Percentiles rank a stretch among this genome's conserved stretches.
phyloP scores from a whole-genome alignment of 1,284 basidiomycete species.

The Ceratobasidium sp. region DNA sequence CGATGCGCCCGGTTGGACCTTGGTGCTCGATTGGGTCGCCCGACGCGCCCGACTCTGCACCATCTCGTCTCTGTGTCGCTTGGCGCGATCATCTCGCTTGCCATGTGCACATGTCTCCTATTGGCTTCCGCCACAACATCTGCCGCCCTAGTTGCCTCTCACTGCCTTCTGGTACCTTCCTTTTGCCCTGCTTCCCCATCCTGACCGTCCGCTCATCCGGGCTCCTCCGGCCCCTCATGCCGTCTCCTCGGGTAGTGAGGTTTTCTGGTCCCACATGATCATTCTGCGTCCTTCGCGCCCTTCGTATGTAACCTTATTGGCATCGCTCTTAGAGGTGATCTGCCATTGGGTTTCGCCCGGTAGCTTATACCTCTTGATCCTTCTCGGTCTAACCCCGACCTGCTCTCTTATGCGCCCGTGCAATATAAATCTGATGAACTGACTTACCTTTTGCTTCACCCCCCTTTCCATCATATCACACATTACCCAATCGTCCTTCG shows the following conservation, averaged over 20 bases:
- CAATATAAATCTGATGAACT: constrained; percentile 40
- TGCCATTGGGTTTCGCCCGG: constrained; percentile 14
- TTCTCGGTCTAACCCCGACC: constrained; percentile 30
- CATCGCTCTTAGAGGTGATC: constrained; percentile 13
- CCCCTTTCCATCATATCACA: constrained; percentile 31
- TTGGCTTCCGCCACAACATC: constrained; percentile 28
- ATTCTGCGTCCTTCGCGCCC: constrained; percentile 28
- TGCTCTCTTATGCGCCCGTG: constrained; percentile 13
- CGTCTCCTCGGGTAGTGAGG: constrained; percentile 16
- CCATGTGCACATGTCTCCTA: constrained; percentile 30
- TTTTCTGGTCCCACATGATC: constrained; percentile 35
- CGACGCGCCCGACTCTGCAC: constrained; percentile 30
- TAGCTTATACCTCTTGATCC: constrained; percentile 14
- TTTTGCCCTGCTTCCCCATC: constrained; percentile 25
- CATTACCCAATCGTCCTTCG: constrained; percentile 26
- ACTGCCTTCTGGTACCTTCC: constrained; percentile 34
- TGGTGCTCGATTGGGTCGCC: constrained; percentile 4
- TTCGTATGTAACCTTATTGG: constrained; percentile 38
- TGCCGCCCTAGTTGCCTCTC: constrained; percentile 28
- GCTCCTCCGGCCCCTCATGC: constrained; percentile 12
- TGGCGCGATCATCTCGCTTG: constrained; percentile 40
- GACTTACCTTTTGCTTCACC: constrained; percentile 34
- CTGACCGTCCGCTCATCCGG: constrained; percentile 21
- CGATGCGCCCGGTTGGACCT: constrained; percentile 21
- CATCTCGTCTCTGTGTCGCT: constrained; percentile 39